Evolutionary conservation across 2,329 filamentous ascomycete genomes (phyloP), one percentile per base, ranked within the genome.

Genomic region (Talaromyces sp.): DNA sequence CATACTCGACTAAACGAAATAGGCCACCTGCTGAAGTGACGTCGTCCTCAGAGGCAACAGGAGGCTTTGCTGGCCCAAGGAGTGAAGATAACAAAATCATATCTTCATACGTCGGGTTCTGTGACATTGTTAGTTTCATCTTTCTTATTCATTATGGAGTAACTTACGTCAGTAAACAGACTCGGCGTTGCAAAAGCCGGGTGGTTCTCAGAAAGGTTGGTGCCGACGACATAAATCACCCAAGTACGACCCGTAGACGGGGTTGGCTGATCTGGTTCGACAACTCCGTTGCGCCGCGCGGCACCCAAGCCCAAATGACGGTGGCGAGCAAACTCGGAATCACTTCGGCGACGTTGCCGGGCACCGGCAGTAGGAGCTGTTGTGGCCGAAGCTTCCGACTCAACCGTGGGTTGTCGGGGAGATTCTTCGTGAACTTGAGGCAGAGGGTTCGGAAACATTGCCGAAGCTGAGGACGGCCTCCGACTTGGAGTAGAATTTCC

Each of bases 181-280:
- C 86, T 89, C 12, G 87, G 87, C 23, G 87, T 88, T 7, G 87
- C 87, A 64, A 89, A 83, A 27, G 88, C 87, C 27, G 87, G 87
- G 70, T 89, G 87, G 66, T 89, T 88, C 67, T 89, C 87, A 1
- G 87, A 87, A 59, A 89, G 84, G 66, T 87, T 89, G 50, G 87
- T 87, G 52, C 87, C 87, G 57, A 90, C 83, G 8, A 90, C 87
- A 69, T 90, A 90, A 59, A 90, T 89, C 68, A 90, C 83, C 87
- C 87, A 90, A 73, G 86, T 89, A 66, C 87, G 78, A 60, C 85
- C 85, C 60, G 79, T 81, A 61, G 78, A 76, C 50, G 76, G 74
- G 9, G 76, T 70, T 60, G 78, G 71, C 53, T 81, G 79, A 61
- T 85, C 81, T 27, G 86, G 84, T 64, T 85, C 83, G 64, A 89